Conservation (phyloP, 2,329 filamentous ascomycete species). For the Verticillium nonalfalfae region DNA sequence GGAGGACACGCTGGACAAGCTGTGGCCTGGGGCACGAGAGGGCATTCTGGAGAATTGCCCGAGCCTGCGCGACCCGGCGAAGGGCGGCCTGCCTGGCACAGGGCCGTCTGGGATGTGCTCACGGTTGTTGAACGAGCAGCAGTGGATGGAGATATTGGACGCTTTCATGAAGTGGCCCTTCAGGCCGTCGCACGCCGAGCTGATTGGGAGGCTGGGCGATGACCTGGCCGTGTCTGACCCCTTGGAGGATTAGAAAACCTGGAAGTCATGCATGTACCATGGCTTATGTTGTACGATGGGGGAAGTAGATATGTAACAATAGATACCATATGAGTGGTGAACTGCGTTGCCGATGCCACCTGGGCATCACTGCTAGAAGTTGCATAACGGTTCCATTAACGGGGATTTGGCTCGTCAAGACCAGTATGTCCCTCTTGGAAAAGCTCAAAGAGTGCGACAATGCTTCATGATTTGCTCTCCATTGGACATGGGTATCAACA, state of each 20-base stretch:
- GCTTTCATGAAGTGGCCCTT: constrained; percentile 64
- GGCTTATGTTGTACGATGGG: not conserved
- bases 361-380: too few relatives aligned
- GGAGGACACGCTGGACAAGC: constrained; percentile 34
- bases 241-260: not conserved
- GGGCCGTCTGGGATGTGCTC: constrained; percentile 35
- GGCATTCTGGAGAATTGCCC: constrained; percentile 42
- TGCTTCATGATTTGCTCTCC: too few relatives aligned
- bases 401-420: too few relatives aligned
- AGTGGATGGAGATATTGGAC: constrained; percentile 52
- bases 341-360: too few relatives aligned
- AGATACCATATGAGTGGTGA: not conserved
- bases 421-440: too few relatives aligned
- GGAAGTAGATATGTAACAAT: not conserved
- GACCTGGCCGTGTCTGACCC: constrained; percentile 13
- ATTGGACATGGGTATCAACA: not conserved
- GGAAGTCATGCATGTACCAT: not conserved
- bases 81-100: constrained; percentile 36
- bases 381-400: too few relatives aligned
- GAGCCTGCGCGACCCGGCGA: constrained; percentile 37
- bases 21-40: constrained; percentile 56
- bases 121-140: constrained; percentile 42
- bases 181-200: constrained; percentile 38
- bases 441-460: too few relatives aligned
- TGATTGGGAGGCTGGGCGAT: constrained; percentile 34